A percentile compares a stretch with the other conserved stretches of the same genome.
Evolutionary conservation across 2,329 filamentous ascomycete genomes (phyloP).

Genomic region (Sphaerulina musiva): DNA sequence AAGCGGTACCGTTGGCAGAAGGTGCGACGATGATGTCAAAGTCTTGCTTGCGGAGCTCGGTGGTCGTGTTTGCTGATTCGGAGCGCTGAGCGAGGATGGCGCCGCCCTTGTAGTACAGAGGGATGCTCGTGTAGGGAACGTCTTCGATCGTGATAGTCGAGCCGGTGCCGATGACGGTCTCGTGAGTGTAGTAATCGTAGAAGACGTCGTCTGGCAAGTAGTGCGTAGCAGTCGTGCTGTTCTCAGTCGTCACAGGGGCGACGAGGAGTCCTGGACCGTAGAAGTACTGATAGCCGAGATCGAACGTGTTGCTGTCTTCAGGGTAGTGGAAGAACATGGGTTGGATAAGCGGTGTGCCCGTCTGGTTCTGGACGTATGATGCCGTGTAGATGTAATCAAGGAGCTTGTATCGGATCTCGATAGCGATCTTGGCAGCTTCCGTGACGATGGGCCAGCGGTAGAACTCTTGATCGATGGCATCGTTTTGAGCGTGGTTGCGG

Average conservation of each 20-base stretch:
- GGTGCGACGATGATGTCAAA: slow-evolving; percentile 68
- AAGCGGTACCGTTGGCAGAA: slow-evolving; percentile 54
- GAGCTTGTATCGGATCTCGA: slow-evolving; percentile 67
- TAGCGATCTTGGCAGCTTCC: slow-evolving; percentile 59
- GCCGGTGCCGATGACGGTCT: slow-evolving; percentile 43
- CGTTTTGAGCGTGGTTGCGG: slow-evolving; percentile 61
- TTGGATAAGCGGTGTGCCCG: slow-evolving; percentile 60
- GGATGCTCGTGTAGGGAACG: slow-evolving; percentile 50
- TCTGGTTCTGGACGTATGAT: slow-evolving; percentile 53
- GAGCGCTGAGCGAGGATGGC: slow-evolving; percentile 56
- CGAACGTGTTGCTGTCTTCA: slow-evolving; percentile 47
- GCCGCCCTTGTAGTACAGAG: slow-evolving; percentile 62
- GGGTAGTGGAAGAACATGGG: slow-evolving; percentile 70
- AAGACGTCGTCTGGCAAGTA: slow-evolving; percentile 55
- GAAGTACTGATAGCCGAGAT: slow-evolving; percentile 53
- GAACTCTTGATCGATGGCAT: slow-evolving; percentile 58
- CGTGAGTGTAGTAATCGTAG: slow-evolving; percentile 55
- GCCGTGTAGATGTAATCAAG: slow-evolving; percentile 75
- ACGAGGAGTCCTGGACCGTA: slow-evolving; percentile 53
- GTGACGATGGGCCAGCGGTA: slow-evolving; percentile 63
- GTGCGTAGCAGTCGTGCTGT: slow-evolving; percentile 47
- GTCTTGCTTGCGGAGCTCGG: slow-evolving; percentile 55
- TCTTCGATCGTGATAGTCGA: slow-evolving; percentile 40
- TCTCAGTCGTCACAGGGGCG: slow-evolving; percentile 50
- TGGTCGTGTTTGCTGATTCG: slow-evolving; percentile 54